Evolutionary conservation across 805 yeast species (phyloP).

Genomic region (Wickerhamomyces subpelliculosus): DNA sequence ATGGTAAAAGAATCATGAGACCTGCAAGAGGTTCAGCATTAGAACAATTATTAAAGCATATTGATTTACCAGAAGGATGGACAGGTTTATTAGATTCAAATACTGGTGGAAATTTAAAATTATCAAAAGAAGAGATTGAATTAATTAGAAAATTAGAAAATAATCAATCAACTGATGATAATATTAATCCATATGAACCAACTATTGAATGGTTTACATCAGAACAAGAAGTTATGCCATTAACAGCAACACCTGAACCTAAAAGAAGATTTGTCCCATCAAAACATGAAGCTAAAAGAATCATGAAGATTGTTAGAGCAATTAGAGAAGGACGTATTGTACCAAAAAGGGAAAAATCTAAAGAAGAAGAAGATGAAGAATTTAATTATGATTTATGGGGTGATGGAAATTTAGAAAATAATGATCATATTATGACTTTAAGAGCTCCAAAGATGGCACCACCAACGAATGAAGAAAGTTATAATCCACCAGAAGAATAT

Average conservation of each 20-base stretch:
- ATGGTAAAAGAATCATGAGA: constrained; percentile 97
- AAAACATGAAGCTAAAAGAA: constrained; percentile 90
- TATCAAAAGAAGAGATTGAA: constrained; percentile 83
- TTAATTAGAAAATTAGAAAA: constrained; percentile 78
- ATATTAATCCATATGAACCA: constrained; percentile 85
- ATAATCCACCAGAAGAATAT: constrained; percentile 97
- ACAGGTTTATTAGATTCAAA: constrained; percentile 89
- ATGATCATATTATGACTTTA: constrained; percentile 82
- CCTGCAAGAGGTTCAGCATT: constrained; percentile 96
- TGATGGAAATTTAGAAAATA: constrained; percentile 49
- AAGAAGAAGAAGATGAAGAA: constrained; percentile 43
- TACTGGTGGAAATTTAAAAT: constrained; percentile 79
- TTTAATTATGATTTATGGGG: constrained; percentile 80
- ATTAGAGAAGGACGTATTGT: constrained; percentile 93
- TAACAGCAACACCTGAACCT: constrained; percentile 93
- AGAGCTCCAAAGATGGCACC: constrained; percentile 95
- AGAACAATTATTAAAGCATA: constrained; percentile 80
- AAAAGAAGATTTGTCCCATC: constrained; percentile 96
- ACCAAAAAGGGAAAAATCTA: constrained; percentile 63
- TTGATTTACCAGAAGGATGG: constrained; percentile 98
- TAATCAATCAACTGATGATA: constrained; percentile 77
- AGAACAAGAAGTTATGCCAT: constrained; percentile 80
- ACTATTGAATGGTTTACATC: constrained; percentile 93
- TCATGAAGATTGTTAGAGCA: constrained; percentile 94
- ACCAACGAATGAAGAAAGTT: constrained; percentile 93